Conservation (phyloP, 2,329 filamentous ascomycete species). For the Alternaria burnsii region DNA sequence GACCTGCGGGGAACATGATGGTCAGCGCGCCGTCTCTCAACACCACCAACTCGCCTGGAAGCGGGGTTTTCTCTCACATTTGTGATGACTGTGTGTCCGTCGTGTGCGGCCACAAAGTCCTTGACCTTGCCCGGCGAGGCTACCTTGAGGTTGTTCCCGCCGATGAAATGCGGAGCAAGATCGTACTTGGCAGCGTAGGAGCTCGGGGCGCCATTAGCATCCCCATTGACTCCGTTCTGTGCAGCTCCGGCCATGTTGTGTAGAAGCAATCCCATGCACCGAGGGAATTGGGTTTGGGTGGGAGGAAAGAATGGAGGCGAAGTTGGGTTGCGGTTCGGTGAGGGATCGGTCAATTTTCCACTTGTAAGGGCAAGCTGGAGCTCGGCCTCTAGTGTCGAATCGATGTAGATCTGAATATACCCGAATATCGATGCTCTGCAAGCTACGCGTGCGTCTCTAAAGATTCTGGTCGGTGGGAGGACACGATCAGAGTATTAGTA, state of each 20-base stretch:
- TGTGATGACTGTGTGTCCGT: conserved; percentile 97
- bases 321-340: conserved; percentile 22
- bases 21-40: conserved; percentile 25
- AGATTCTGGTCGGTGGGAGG: conserved; percentile 30
- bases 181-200: conserved; percentile 83
- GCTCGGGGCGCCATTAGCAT: conserved; percentile 63
- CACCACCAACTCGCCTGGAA: neutral
- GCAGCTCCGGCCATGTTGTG: conserved; percentile 48
- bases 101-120: conserved; percentile 89
- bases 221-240: conserved; percentile 50
- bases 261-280: conserved; percentile 38
- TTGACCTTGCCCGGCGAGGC: conserved; percentile 88
- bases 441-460: conserved; percentile 4
- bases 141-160: conserved; percentile 85
- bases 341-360: conserved; percentile 37
- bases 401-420: conserved; percentile 22
- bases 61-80: conserved; percentile 70
- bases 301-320: conserved; percentile 14
- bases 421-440: conserved; percentile 11
- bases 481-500: conserved; percentile 32
- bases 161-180: conserved; percentile 92
- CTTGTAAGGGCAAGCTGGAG: conserved; percentile 30
- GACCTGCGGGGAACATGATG: conserved; percentile 66
- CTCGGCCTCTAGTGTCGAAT: conserved; percentile 31
- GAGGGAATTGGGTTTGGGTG: conserved; percentile 25